A percentile compares a stretch with the other conserved stretches of the same genome.
Conservation (phyloP, 805 yeast species). For the Sungouiozyma intestinalis region DNA sequence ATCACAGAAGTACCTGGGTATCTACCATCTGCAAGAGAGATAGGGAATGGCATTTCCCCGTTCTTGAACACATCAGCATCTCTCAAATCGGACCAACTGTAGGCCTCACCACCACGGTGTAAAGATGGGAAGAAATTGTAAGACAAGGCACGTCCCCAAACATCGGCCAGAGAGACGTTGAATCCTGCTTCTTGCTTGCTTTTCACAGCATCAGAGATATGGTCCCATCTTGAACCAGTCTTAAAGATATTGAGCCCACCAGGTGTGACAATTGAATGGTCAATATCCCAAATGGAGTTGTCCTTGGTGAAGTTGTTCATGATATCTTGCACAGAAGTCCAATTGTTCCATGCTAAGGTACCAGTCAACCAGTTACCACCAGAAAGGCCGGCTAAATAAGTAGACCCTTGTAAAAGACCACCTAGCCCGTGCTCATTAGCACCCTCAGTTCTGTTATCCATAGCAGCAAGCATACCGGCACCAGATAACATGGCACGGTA, state of each 20-base stretch:
- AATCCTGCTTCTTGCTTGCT: slow-evolving; percentile 55
- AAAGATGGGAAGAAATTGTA: slow-evolving; percentile 58
- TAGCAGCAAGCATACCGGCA: slow-evolving; percentile 73
- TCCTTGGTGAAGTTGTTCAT: slow-evolving; percentile 30
- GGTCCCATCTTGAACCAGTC: slow-evolving; percentile 43
- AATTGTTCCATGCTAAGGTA: slow-evolving; percentile 56
- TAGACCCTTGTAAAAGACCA: slow-evolving; percentile 59
- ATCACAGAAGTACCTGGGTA: slow-evolving; percentile 49
- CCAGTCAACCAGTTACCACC: slow-evolving; percentile 83
- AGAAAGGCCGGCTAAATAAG: slow-evolving; percentile 67
- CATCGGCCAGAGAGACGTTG: slow-evolving; percentile 57
- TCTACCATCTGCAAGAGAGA: slow-evolving; percentile 55
- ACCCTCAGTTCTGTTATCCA: slow-evolving; percentile 63
- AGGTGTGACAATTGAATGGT: slow-evolving; percentile 47
- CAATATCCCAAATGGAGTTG: slow-evolving; percentile 57
- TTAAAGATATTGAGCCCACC: slow-evolving; percentile 50
- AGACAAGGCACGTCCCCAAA: slow-evolving; percentile 71
- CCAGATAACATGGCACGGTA: slow-evolving; percentile 82
- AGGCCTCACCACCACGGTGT: slow-evolving; percentile 53
- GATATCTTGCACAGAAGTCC: slow-evolving; percentile 59
- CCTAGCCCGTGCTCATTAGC: slow-evolving; percentile 52
- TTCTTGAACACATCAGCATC: slow-evolving; percentile 49
- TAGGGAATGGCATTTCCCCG: slow-evolving; percentile 65
- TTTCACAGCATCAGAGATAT: slow-evolving; percentile 42
- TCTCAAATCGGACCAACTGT: slow-evolving; percentile 47